Evolutionary conservation across 2,329 filamentous ascomycete species (phyloP), one percentile per base, ranked within the genome.

Genomic region (Hypoxylon sp.): DNA sequence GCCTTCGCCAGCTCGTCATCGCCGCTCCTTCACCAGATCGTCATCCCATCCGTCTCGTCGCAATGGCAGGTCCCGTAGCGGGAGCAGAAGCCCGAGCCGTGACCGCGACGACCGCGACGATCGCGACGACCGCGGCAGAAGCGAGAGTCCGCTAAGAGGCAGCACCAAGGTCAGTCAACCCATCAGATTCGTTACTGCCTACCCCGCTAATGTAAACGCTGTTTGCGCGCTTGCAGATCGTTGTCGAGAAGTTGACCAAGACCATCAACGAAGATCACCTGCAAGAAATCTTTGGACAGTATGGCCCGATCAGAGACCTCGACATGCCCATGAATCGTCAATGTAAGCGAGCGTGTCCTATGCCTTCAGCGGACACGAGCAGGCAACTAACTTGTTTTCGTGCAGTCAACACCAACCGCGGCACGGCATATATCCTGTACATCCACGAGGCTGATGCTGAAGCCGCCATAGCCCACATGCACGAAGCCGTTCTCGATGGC

Each of bases 161-260:
- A 71, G 70, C 55, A 72, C 70, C 26, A 72, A 72, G 69, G 70
- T 72, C 46, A 49, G 29, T 48, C 17, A 35, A 48, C 42, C 43
- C 29, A 13, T 45, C 37, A 18, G 24, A 21, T 15, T 24, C 24
- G 23, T 41, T 15, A 15, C 4, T 40, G 31, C 8, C 2, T 31
- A 18, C 3, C n/a, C 54, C 18, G 40, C 49, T 55, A 42, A 63
- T 37, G 18, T 33, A 23, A 52, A 13, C n/a, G 27, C 9, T 37
- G 3, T 45, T n/a, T 31, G 10, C 18, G 15, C 3, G 4, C 10
- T 21, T 35, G 9, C 68, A 97, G 91, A 93, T 99, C 72, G 92
- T 99, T 15, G 90, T 99, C 42, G 95, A 99, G 75, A 93, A 96
- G 62, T 82, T 99, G 70, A 96, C 94, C 3, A 97, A 96, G 75